These are phyloP conservation scores for Salix dunnii DNA, from an alignment of 345 rosid genomes.

Conservation along the genomic window DNA sequence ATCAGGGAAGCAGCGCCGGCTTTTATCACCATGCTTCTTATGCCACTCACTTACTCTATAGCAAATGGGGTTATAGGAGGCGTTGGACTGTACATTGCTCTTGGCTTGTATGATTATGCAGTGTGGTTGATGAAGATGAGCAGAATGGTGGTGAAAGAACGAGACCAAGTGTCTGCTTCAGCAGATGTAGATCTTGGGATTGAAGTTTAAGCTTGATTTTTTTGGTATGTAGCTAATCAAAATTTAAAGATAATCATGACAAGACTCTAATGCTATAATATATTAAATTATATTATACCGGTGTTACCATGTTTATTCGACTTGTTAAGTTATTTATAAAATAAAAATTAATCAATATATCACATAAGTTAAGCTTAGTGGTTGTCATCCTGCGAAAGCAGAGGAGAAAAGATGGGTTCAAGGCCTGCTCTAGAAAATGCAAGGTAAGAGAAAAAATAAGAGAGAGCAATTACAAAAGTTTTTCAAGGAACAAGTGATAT, in stretches of 20 bases:
- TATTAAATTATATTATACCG: too few species aligned
- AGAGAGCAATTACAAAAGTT: too few species aligned
- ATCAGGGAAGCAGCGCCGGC: constrained; percentile 74
- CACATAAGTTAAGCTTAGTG: not conserved
- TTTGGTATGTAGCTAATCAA: too few species aligned
- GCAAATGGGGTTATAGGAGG: constrained; percentile 88
- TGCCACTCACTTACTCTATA: constrained; percentile 85
- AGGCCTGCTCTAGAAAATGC: not conserved
- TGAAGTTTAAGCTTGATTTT: constrained; percentile 24
- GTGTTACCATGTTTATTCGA: too few species aligned
- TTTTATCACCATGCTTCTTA: constrained; percentile 70
- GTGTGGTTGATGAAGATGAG: constrained; percentile 33
- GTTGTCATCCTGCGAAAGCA: not conserved
- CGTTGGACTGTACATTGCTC: constrained; percentile 56
- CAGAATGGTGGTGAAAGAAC: constrained; percentile 49
- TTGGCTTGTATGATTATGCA: constrained; percentile 48
- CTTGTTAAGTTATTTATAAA: too few species aligned
- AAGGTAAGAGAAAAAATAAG: not conserved
- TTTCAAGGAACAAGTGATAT: not conserved
- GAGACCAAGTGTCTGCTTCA: constrained; percentile 64
- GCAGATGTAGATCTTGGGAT: constrained; percentile 21
- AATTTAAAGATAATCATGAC: too few species aligned
- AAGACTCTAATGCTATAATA: too few species aligned
- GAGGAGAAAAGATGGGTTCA: not conserved
- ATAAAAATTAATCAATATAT: too few species aligned